Evolutionary conservation across 2,329 filamentous ascomycete species (phyloP).

Genomic region (Ascocoryne sarcoides): DNA sequence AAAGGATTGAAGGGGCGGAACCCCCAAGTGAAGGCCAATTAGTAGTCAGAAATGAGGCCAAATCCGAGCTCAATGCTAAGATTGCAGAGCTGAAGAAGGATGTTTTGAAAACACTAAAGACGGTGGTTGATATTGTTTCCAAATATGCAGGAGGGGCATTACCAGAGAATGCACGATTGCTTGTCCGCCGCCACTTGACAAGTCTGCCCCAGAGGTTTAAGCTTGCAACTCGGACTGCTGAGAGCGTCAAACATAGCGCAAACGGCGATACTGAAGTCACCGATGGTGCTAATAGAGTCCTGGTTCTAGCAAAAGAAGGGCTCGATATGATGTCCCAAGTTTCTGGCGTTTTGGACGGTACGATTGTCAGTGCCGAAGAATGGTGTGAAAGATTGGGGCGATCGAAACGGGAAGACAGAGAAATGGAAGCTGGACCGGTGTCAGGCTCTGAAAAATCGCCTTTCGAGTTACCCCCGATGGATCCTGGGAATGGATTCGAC

Average conservation of each 20-base stretch:
- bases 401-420: conserved; percentile 25
- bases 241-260: conserved; percentile 29
- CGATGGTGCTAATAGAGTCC: conserved; percentile 63
- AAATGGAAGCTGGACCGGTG: conserved; percentile 6
- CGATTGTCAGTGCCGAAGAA: conserved; percentile 79
- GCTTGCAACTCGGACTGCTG: conserved; percentile 44
- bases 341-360: conserved; percentile 77
- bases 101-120: conserved; percentile 69
- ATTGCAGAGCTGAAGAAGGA: conserved; percentile 63
- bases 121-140: conserved; percentile 76
- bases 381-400: conserved; percentile 76
- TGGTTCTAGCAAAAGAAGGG: conserved; percentile 82
- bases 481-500: conserved; percentile 2
- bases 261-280: conserved; percentile 37
- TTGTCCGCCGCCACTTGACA: conserved; percentile 77
- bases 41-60: conserved; percentile 21
- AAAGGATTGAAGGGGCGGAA: conserved; percentile 23
- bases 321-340: conserved; percentile 93
- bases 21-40: conserved; percentile 15
- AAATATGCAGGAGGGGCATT: conserved; percentile 86
- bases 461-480: conserved; percentile 1
- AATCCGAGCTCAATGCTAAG: conserved; percentile 21
- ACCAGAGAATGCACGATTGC: conserved; percentile 74
- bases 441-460: conserved; percentile 5
- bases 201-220: conserved; percentile 78